These are phyloP conservation scores for Starmerella floris DNA, from an alignment of 805 yeast genomes.

Conservation along the genomic window DNA sequence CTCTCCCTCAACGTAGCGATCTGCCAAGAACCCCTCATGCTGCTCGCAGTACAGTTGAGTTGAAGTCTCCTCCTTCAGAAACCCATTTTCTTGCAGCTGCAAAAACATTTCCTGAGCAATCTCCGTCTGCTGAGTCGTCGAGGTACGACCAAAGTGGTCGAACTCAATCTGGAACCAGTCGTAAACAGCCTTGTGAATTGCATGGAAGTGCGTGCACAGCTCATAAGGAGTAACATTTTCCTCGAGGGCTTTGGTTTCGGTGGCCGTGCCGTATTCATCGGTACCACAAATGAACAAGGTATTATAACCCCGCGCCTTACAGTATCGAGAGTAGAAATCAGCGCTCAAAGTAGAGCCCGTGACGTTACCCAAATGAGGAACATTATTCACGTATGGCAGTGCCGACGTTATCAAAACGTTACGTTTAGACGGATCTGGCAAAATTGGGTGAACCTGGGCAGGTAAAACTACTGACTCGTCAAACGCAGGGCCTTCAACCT, in stretches of 20 bases:
- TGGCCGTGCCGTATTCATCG: conserved; percentile 98
- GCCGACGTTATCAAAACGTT: conserved; percentile 90
- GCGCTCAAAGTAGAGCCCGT: conserved; percentile 91
- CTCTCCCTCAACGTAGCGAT: conserved; percentile 91
- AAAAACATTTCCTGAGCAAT: conserved; percentile 88
- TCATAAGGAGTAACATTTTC: conserved; percentile 80
- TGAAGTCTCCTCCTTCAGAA: conserved; percentile 72
- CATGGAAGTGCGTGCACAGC: conserved; percentile 81
- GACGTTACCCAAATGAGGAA: conserved; percentile 95
- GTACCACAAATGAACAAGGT: conserved; percentile 88
- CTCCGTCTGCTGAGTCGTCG: conserved; percentile 80
- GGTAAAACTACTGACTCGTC: conserved; percentile 4
- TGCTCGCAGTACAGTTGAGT: conserved; percentile 83
- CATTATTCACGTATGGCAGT: conserved; percentile 93
- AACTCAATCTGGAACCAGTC: conserved; percentile 95
- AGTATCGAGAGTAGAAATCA: conserved; percentile 82
- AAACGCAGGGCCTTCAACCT: conserved; percentile 10
- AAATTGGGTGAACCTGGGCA: conserved; percentile 28
- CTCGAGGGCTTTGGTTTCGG: conserved; percentile 95
- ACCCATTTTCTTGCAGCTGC: conserved; percentile 62
- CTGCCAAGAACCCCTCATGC: conserved; percentile 87
- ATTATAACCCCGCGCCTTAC: conserved; percentile 78
- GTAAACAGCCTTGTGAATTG: conserved; percentile 76
- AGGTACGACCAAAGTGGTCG: conserved; percentile 92
- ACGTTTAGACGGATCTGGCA: conserved; percentile 54